These are phyloP conservation scores for Verticillium isaacii DNA, from an alignment of 2,329 filamentous ascomycete genomes.

Conservation along the genomic window DNA sequence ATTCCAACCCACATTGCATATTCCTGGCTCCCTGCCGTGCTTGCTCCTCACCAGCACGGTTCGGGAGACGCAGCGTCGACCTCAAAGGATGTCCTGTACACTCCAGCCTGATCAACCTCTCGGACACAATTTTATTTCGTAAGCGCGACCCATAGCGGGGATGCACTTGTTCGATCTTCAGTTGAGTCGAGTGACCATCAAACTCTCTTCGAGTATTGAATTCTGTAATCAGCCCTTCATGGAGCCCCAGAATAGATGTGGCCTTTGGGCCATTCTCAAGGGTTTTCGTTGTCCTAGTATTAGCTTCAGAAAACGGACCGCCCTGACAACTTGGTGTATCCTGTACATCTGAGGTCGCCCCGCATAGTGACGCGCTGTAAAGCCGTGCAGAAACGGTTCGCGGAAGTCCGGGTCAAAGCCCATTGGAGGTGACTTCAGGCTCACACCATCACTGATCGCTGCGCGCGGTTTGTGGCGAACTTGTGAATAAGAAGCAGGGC, in stretches of 20 bases:
- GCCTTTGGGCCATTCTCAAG: too few species aligned
- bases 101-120: not conserved
- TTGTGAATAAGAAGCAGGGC: not conserved
- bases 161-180: too few species aligned
- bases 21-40: not conserved
- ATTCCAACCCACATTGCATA: constrained; percentile 10
- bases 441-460: not conserved
- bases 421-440: not conserved
- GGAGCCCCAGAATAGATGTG: too few species aligned
- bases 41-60: not conserved
- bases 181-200: too few species aligned
- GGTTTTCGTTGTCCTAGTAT: too few species aligned
- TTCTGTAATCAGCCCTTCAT: too few species aligned
- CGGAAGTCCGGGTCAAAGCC: constrained; percentile 1
- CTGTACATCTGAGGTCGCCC: not conserved
- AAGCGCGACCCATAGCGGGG: not conserved
- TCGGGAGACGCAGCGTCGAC: not conserved
- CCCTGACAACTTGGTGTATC: not conserved
- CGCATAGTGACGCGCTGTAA: not conserved
- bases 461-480: not conserved
- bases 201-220: too few species aligned
- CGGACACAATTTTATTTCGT: not conserved
- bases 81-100: not conserved
- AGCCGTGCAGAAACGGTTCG: not conserved
- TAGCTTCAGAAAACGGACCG: not conserved